These are phyloP conservation scores for Liquidambar formosana DNA, from an alignment of 164 flowering plant genomes.

Conservation along the genomic window DNA sequence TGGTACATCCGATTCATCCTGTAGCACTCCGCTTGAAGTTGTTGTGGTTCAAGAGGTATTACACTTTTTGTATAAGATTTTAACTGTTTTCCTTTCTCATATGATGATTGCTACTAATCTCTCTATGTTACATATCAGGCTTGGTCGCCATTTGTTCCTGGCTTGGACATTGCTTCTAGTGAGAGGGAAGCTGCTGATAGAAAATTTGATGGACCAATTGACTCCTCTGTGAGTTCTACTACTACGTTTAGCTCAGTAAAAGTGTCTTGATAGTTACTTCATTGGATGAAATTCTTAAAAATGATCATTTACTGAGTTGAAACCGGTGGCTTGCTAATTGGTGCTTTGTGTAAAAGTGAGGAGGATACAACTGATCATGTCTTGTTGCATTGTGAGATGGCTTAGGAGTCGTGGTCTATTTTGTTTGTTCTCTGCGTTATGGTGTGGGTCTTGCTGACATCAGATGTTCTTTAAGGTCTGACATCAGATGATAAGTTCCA, in stretches of 20 bases:
- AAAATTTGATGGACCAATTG: slow-evolving; percentile 34
- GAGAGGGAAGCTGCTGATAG: slow-evolving; percentile 29
- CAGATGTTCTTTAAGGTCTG: no score
- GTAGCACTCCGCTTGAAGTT: slow-evolving; percentile 23
- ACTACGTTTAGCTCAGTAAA: not conserved
- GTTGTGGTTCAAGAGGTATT: slow-evolving; percentile 60
- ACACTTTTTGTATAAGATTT: not conserved
- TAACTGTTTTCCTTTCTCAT: not conserved
- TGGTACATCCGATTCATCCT: slow-evolving; percentile 26
- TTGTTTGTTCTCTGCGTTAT: no score
- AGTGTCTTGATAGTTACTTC: no score
- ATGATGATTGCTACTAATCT: slow-evolving; percentile 2
- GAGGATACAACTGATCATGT: no score
- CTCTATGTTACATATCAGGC: slow-evolving; percentile 41
- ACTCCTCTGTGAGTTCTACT: slow-evolving; percentile 50
- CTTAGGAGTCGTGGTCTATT: no score
- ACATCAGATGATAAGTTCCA: no score
- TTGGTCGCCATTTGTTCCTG: slow-evolving; percentile 72
- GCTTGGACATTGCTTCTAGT: slow-evolving; percentile 31
- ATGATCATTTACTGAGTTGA: not conserved
- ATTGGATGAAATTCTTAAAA: not conserved
- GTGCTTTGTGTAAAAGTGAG: no score
- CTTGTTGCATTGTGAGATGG: no score
- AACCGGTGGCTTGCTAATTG: no score
- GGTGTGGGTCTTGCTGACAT: no score